Evolutionary conservation across 805 yeast genomes (phyloP), one percentile per base, ranked within the genome.

Genomic region (Kazachstania kunashirensis): DNA sequence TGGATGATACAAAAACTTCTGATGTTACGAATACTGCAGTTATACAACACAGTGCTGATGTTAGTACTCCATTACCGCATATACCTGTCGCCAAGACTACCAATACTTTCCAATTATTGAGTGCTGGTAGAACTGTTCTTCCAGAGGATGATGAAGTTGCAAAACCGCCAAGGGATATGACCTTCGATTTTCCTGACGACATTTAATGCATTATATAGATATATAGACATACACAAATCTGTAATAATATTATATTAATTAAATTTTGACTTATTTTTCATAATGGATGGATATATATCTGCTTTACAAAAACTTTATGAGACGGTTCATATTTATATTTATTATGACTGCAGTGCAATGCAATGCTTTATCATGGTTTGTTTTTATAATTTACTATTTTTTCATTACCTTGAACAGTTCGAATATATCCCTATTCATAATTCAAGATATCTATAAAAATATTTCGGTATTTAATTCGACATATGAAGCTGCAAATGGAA

Each of bases 401-500:
- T n/a, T n/a, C n/a, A n/a, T n/a, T n/a, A n/a, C n/a, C n/a, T n/a
- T n/a, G n/a, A n/a, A n/a, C n/a, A n/a, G n/a, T n/a, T n/a, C n/a
- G n/a, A n/a, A n/a, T n/a, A n/a, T n/a, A n/a, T n/a, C n/a, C n/a
- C n/a, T n/a, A n/a, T n/a, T n/a, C n/a, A n/a, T n/a, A n/a, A n/a
- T n/a, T n/a, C n/a, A n/a, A n/a, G n/a, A n/a, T n/a, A 25, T 38
- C 43, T 52, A 84, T 62, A 86, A 73, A 68, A 89, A 89, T 38
- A 77, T 81, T 66, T 86, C 92, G 37, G 92, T 77, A 55, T 89
- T 81, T 44, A 92, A 70, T 68, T 92, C 99, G 42, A 88, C 89
- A 40, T 80, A 71, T 23, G 95, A 81, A 40, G 88, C 94, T 50
- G 96, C 96, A 53, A 79, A 84, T 36, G 96, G 95, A 44, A 92